phyloP scores from a whole-genome alignment of 257 asterid species.

The Leonotis leonurus region DNA sequence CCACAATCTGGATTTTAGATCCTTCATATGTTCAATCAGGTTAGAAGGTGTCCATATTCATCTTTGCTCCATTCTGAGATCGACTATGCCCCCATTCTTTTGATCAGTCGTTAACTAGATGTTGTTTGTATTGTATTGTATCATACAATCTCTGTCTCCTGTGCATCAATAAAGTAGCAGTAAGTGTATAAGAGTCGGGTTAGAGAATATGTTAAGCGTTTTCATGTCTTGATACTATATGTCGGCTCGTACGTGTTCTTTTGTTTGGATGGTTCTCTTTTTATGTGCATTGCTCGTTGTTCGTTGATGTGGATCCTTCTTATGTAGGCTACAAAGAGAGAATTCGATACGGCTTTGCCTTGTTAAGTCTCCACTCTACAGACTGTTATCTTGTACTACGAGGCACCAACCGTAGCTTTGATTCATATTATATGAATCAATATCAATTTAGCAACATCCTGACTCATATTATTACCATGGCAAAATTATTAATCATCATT shows the following conservation, averaged over 20 bases:
- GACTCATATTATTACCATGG: too few relatives aligned
- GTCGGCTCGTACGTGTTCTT: neutral
- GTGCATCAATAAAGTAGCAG: slow-evolving; percentile 19
- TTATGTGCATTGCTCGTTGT: too few relatives aligned
- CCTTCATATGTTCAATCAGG: slow-evolving; percentile 4
- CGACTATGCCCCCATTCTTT: slow-evolving; percentile 7
- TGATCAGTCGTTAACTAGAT: neutral
- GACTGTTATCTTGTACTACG: too few relatives aligned
- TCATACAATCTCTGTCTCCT: neutral
- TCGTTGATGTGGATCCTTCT: neutral
- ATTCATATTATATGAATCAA: too few relatives aligned
- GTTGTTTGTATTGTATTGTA: neutral
- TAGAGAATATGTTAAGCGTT: neutral
- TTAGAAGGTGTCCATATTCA: slow-evolving; percentile 20
- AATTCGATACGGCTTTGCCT: too few relatives aligned
- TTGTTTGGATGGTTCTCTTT: slow-evolving; percentile 1
- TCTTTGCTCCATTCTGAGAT: neutral
- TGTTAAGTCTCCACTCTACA: too few relatives aligned
- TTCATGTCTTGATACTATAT: neutral
- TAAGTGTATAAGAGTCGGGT: neutral
- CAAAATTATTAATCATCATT: too few relatives aligned
- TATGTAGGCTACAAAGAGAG: too few relatives aligned
- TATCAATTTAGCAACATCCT: too few relatives aligned
- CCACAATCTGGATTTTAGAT: neutral
- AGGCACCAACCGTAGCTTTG: too few relatives aligned